Percentiles rank a stretch among this genome's conserved stretches.
phyloP scores from a whole-genome alignment of 2,329 filamentous ascomycete genomes.

The Penicillium hesseltinei region DNA sequence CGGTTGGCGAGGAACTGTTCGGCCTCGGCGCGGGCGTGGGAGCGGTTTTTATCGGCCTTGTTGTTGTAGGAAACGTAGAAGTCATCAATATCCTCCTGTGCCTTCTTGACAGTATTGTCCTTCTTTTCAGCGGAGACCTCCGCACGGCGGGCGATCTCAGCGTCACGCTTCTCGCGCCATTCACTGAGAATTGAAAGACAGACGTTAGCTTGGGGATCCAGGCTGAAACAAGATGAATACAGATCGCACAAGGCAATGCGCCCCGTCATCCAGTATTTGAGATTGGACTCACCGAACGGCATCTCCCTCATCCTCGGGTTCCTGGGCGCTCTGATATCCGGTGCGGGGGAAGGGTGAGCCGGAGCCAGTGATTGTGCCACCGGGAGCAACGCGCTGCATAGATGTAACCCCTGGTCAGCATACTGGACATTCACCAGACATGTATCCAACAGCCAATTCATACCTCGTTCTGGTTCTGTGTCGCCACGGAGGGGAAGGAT shows the following conservation, averaged over 20 bases:
- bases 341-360: conserved; percentile 56
- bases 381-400: conserved; percentile 66
- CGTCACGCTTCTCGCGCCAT: conserved; percentile 89
- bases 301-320: conserved; percentile 77
- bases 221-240: background rate
- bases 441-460: conserved; percentile 15
- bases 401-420: conserved; percentile 20
- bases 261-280: background rate
- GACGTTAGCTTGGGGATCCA: conserved; percentile 10
- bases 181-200: conserved; percentile 47
- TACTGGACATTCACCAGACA: background rate
- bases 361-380: conserved; percentile 75
- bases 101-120: conserved; percentile 80
- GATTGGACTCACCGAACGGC: conserved; percentile 61
- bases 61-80: conserved; percentile 99
- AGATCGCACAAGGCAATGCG: conserved; percentile 9
- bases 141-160: conserved; percentile 76
- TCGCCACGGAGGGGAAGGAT: conserved; percentile 83
- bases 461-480: conserved; percentile 68
- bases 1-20: conserved; percentile 86
- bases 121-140: conserved; percentile 81
- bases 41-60: conserved; percentile 91
- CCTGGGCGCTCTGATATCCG: conserved; percentile 53
- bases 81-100: conserved; percentile 92
- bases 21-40: conserved; percentile 85